Conservation (phyloP, 768 basidiomycete species). For the Cystofilobasidium capitatum region DNA sequence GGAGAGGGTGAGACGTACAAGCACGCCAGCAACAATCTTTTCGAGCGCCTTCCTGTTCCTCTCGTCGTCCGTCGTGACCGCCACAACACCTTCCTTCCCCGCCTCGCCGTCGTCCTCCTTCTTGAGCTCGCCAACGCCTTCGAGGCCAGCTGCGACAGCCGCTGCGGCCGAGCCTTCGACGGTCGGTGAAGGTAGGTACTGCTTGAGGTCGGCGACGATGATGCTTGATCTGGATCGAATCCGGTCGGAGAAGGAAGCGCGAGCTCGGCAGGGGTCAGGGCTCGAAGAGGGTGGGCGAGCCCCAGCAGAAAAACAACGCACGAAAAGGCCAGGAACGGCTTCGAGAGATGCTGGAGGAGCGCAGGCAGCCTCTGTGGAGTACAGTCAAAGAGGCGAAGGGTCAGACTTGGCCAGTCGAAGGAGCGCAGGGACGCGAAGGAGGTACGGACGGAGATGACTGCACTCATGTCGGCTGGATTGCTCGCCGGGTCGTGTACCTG, state of each 20-base stretch:
- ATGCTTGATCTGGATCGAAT: neutral
- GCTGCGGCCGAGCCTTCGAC: neutral
- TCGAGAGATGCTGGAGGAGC: neutral
- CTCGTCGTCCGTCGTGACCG: neutral
- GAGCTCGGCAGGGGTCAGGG: neutral
- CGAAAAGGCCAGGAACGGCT: constrained; percentile 6
- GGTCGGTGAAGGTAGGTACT: neutral
- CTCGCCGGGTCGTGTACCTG: neutral
- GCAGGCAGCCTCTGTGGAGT: neutral
- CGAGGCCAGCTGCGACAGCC: neutral
- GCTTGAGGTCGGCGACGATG: constrained; percentile 2
- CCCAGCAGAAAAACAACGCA: neutral
- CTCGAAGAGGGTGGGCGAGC: neutral
- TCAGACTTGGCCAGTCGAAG: neutral
- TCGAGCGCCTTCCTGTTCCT: neutral
- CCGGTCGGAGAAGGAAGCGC: neutral
- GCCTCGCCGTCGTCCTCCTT: neutral
- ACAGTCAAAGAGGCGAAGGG: neutral
- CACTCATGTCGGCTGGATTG: neutral
- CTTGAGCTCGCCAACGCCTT: neutral
- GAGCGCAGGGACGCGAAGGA: neutral
- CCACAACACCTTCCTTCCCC: neutral
- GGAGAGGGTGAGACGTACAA: neutral
- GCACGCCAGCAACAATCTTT: neutral
- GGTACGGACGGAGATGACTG: neutral